Percentiles rank a stretch among this genome's conserved stretches.
These are phyloP conservation scores for Phyllosticta paracitricarpa DNA, from an alignment of 2,329 filamentous ascomycete genomes.

Conservation along the genomic window DNA sequence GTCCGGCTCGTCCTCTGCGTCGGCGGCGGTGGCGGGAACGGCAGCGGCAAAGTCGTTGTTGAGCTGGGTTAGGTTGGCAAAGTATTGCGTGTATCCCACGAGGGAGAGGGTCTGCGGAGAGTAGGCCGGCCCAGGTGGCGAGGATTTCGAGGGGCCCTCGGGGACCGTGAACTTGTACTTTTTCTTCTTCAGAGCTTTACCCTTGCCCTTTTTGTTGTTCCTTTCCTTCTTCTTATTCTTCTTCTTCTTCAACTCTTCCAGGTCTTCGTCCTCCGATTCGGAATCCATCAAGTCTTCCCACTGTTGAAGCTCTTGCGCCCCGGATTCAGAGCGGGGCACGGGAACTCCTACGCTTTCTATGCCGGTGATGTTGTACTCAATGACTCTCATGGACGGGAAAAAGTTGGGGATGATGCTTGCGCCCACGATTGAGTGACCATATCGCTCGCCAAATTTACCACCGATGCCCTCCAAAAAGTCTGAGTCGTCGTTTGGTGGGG, in stretches of 20 bases:
- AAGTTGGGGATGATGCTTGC: constrained; percentile 90
- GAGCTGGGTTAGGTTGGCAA: constrained; percentile 82
- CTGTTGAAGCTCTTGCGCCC: constrained; percentile 20
- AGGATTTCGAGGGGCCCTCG: constrained; percentile 57
- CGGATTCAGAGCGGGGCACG: constrained; percentile 17
- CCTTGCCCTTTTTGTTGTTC: constrained; percentile 36
- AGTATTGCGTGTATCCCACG: constrained; percentile 80
- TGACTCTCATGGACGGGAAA: constrained; percentile 79
- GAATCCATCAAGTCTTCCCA: constrained; percentile 26
- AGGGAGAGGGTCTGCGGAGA: constrained; percentile 72
- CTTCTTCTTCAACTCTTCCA: constrained; percentile 34
- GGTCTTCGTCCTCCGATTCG: constrained; percentile 11
- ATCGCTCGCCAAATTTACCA: constrained; percentile 75
- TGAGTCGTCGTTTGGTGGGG: constrained; percentile 37
- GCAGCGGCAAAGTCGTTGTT: constrained; percentile 55
- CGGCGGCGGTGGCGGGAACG: constrained; percentile 12
- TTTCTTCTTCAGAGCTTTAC: constrained; percentile 18
- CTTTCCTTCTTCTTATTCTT: constrained; percentile 36
- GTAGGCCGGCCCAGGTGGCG: constrained; percentile 81
- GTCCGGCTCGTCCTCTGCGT: not conserved
- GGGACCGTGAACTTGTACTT: constrained; percentile 48
- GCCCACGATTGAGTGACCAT: constrained; percentile 67
- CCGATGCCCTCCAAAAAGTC: constrained; percentile 60
- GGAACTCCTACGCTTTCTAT: constrained; percentile 39
- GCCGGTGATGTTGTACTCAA: constrained; percentile 85